phyloP scores from a whole-genome alignment of 2,329 filamentous ascomycete species.

The Seiridium unicorne region DNA sequence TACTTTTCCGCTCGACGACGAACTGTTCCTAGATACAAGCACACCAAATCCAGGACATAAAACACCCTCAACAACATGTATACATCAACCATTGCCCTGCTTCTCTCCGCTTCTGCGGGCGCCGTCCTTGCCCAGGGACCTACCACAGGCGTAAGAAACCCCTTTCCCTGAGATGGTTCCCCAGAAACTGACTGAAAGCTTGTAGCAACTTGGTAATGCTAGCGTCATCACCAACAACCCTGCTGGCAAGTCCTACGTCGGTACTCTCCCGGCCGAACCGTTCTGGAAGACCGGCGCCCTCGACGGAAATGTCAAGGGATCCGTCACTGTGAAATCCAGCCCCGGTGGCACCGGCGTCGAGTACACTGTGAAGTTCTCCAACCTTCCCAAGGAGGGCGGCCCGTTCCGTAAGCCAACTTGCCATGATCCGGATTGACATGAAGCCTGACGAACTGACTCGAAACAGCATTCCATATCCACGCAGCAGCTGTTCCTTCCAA shows the following conservation, averaged over 20 bases:
- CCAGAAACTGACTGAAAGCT: conserved; percentile 6
- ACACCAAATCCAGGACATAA: neutral
- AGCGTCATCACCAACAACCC: conserved; percentile 55
- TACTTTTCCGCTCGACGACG: no score
- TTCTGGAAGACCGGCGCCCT: conserved; percentile 48
- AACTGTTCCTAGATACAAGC: no score
- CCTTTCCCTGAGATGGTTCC: neutral
- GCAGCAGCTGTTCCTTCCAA: conserved; percentile 57
- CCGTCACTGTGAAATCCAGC: conserved; percentile 43
- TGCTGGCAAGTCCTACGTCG: conserved; percentile 49
- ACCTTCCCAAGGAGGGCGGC: conserved; percentile 55
- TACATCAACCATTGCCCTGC: conserved; percentile 21
- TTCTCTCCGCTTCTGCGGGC: conserved; percentile 19
- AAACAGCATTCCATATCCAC: conserved; percentile 71
- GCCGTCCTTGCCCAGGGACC: conserved; percentile 22
- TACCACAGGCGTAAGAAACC: conserved; percentile 22
- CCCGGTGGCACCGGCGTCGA: conserved; percentile 53
- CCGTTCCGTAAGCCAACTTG: conserved; percentile 54
- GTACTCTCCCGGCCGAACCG: conserved; percentile 50
- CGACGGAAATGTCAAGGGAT: conserved; percentile 54
- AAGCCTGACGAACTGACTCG: neutral
- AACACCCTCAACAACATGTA: conserved; percentile 18
- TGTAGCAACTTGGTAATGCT: conserved; percentile 46
- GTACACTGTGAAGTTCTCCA: conserved; percentile 54
- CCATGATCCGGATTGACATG: neutral